Conservation (phyloP, 768 basidiomycete genomes). For the Leccinum olivaceopallidum region DNA sequence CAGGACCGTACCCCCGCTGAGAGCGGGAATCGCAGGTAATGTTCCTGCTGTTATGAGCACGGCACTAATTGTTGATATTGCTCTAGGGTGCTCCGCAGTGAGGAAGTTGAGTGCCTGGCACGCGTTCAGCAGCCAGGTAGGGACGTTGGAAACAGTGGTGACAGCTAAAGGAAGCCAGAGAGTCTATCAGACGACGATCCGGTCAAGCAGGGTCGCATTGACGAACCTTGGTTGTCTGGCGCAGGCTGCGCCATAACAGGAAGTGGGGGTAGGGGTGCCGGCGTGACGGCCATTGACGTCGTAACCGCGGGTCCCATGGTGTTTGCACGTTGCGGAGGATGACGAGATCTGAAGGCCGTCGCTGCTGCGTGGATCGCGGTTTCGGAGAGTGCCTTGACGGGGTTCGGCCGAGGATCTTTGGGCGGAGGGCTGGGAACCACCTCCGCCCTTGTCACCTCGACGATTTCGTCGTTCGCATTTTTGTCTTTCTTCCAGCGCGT, state of each 20-base stretch:
- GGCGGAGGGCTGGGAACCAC: slow-evolving; percentile 23
- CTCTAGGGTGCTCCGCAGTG: slow-evolving; percentile 72
- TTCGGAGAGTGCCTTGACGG: slow-evolving; percentile 37
- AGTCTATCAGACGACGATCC: neutral
- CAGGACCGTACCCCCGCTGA: slow-evolving; percentile 69
- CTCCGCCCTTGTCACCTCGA: slow-evolving; percentile 31
- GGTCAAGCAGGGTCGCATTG: neutral
- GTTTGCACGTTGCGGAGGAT: slow-evolving; percentile 29
- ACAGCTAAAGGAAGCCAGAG: slow-evolving; percentile 28
- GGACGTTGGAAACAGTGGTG: slow-evolving; percentile 57
- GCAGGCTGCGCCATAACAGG: slow-evolving; percentile 16
- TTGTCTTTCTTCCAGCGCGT: slow-evolving; percentile 45
- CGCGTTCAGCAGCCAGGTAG: slow-evolving; percentile 76
- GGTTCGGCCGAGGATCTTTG: slow-evolving; percentile 34
- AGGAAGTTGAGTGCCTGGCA: slow-evolving; percentile 75
- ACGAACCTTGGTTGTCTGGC: slow-evolving; percentile 22
- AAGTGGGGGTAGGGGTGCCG: slow-evolving; percentile 19
- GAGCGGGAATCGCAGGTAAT: slow-evolving; percentile 69
- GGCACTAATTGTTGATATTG: slow-evolving; percentile 71
- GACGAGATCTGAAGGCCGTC: slow-evolving; percentile 30
- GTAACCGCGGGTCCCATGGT: slow-evolving; percentile 30
- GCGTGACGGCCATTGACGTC: slow-evolving; percentile 9
- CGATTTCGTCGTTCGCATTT: slow-evolving; percentile 35
- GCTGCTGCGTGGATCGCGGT: slow-evolving; percentile 30
- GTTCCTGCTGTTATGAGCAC: slow-evolving; percentile 79